A percentile compares a stretch with the other conserved stretches of the same genome.
Evolutionary conservation across 2,329 filamentous ascomycete genomes (phyloP).

Genomic region (Colletotrichum lupini): DNA sequence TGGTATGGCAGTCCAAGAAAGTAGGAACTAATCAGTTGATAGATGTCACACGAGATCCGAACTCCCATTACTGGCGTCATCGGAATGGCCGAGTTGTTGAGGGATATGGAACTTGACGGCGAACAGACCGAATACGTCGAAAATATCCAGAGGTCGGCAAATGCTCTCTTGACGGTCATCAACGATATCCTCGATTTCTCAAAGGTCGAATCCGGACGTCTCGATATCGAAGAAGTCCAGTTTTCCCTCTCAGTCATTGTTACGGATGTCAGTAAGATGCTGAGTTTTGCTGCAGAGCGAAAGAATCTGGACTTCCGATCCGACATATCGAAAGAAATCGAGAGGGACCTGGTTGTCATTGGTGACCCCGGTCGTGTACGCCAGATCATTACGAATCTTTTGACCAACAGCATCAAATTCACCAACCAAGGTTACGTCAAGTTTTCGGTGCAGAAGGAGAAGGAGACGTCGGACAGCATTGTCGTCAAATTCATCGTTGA

Average conservation of each 20-base stretch:
- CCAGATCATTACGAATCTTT: constrained; percentile 84
- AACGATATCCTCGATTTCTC: constrained; percentile 94
- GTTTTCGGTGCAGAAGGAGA: constrained; percentile 72
- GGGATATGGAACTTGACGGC: constrained; percentile 74
- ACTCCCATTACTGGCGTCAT: constrained; percentile 85
- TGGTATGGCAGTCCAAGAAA: neutral
- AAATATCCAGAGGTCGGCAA: constrained; percentile 82
- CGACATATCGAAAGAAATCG: constrained; percentile 71
- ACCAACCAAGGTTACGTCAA: constrained; percentile 76
- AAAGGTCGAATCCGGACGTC: constrained; percentile 81
- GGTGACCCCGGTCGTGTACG: constrained; percentile 87
- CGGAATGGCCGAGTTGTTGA: constrained; percentile 80
- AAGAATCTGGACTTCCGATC: constrained; percentile 80
- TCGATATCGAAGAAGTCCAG: constrained; percentile 84
- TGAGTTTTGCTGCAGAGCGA: constrained; percentile 84
- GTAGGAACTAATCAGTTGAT: constrained; percentile 4
- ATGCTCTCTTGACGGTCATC: constrained; percentile 86
- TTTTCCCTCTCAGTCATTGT: constrained; percentile 81
- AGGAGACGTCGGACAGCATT: constrained; percentile 72
- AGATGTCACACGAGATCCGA: constrained; percentile 83
- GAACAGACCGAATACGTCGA: constrained; percentile 81
- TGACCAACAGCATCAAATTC: constrained; percentile 83
- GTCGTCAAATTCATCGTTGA: constrained; percentile 78
- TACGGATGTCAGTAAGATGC: constrained; percentile 86
- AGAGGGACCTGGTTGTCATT: constrained; percentile 79